Evolutionary conservation across 225 moss, liverwort and hornwort species (phyloP).

Genomic region (Asterella californica): DNA sequence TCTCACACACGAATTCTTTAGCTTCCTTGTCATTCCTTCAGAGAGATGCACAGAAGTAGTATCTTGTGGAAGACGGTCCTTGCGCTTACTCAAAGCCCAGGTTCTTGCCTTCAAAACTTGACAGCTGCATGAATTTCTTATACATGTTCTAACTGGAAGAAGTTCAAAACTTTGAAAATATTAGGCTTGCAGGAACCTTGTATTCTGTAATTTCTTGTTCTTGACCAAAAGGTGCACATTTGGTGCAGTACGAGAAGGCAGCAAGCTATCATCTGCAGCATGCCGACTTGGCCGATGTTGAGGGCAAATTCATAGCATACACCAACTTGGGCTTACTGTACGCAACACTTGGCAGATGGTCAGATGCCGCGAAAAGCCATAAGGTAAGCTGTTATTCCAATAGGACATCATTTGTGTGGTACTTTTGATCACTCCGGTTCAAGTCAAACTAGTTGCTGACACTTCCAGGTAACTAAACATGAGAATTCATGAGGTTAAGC

Average conservation of each 20-base stretch:
- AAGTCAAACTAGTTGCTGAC: neutral
- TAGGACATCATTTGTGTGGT: neutral
- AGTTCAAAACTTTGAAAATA: neutral
- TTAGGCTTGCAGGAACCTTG: neutral
- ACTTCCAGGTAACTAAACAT: neutral
- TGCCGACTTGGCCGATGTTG: slow-evolving; percentile 50
- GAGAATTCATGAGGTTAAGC: neutral
- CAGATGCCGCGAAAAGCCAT: slow-evolving; percentile 63
- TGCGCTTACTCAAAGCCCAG: too few relatives aligned
- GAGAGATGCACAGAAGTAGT: neutral
- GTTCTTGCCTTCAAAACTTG: neutral
- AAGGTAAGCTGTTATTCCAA: slow-evolving; percentile 42
- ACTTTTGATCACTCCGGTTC: neutral
- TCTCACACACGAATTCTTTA: neutral
- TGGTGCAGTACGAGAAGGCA: slow-evolving; percentile 67
- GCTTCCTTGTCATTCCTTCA: neutral
- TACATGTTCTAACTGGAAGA: too few relatives aligned
- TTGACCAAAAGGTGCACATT: neutral
- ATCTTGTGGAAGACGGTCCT: neutral
- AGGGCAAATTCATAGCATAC: slow-evolving; percentile 63
- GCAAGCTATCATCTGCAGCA: slow-evolving; percentile 62
- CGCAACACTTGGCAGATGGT: slow-evolving; percentile 82
- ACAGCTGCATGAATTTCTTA: too few relatives aligned
- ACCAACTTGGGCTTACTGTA: slow-evolving; percentile 75
- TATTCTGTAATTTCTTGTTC: neutral